Base-by-base conservation (phyloP, 2,329 filamentous ascomycete genomes). In the Calonectria pauciramosa region DNA sequence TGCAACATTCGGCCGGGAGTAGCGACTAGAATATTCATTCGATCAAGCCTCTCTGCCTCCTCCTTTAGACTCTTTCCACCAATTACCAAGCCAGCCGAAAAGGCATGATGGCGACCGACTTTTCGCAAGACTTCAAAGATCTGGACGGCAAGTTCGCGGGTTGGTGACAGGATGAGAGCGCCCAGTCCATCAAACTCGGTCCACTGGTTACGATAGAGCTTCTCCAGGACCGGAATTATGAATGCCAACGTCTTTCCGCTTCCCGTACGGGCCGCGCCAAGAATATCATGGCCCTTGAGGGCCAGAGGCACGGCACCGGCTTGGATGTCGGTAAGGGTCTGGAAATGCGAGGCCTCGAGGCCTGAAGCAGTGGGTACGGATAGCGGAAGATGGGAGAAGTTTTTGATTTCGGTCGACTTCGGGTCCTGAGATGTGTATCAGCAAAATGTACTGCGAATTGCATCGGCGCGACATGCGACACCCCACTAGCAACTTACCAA, bases 21-120 rank as follows among this genome's bases (percentile, higher is more conserved):
- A 82, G 96, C 98, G 13, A 99, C 95, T 32, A 99, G 87, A 63
- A 99, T 99, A 83, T 99, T 99, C 96, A 99, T 99, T 77, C 95
- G 92, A 4, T 92, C 91, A 74, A 99, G 84, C 41, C 96, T 91
- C 80, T 97, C 95, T 30, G 95, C 93, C 86, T 99, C 92, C 81
- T 98, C 96, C 82, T 94, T 93, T 80, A 98, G 83, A 83, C 91
- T 96, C 89, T 98, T 98, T 51, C 97, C 97, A 51, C 97, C 97
- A 80, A 99, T 99, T 13, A 99, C 92, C 80, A 99, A 86, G 0
- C 97, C 97, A 0, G 97, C 97, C 0, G 96, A 98, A 84, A 99
- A 98, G 74, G 92, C 90, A 84, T 99, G 96, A 72, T 96, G 93
- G 71, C 95, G 91, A 56, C 97, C 97, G 72, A 99, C 92, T 84